Conservation (phyloP, 495 filamentous ascomycete species). For the Parathielavia hyrcaniae region DNA sequence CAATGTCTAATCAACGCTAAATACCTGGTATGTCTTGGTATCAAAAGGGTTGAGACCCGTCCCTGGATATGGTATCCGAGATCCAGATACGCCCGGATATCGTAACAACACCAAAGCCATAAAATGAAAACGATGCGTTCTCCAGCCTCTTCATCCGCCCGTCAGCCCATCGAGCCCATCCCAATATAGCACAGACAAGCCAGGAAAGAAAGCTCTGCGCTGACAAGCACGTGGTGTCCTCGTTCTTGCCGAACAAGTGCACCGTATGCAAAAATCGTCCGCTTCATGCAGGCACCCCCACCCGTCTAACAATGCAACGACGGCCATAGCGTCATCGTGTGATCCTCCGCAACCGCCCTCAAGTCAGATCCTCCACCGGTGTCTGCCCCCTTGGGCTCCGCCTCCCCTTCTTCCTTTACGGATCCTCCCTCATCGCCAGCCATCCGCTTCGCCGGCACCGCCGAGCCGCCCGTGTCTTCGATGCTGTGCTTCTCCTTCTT, state of each 20-base stretch:
- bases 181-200: slow-evolving; percentile 1
- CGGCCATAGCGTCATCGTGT: slow-evolving; percentile 33
- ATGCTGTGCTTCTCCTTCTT: slow-evolving; percentile 37
- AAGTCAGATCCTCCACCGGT: slow-evolving; percentile 21
- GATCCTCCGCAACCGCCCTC: slow-evolving; percentile 24
- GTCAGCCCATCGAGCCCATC: neutral
- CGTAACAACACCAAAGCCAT: neutral
- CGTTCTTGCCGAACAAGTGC: neutral
- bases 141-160: neutral
- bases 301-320: slow-evolving; percentile 28
- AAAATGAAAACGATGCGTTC: slow-evolving; percentile 3
- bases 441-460: slow-evolving; percentile 23
- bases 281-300: neutral
- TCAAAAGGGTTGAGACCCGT: neutral
- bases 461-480: slow-evolving; percentile 23
- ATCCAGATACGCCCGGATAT: neutral
- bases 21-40: neutral
- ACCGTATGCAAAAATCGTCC: neutral
- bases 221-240: slow-evolving; percentile 2
- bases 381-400: slow-evolving; percentile 13
- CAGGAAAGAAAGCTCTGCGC: slow-evolving; percentile 1
- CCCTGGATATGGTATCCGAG: slow-evolving; percentile 6
- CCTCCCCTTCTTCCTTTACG: slow-evolving; percentile 14
- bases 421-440: slow-evolving; percentile 17
- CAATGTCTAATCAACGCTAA: neutral